Evolutionary conservation across 805 yeast species (phyloP), one percentile per base, ranked within the genome.

Genomic region (Millerozyma acaciae): DNA sequence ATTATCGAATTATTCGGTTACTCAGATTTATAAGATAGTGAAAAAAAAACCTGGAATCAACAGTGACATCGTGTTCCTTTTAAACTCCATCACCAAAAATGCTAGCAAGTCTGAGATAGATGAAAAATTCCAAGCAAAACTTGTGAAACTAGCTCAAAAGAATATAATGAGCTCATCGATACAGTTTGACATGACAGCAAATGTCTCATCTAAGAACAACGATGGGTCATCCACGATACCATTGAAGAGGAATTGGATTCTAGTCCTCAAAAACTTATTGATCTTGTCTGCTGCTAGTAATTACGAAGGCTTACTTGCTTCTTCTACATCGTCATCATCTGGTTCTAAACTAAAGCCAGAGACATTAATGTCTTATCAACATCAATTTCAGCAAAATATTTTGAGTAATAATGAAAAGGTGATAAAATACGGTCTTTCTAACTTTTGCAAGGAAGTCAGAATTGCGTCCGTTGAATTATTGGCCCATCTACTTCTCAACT

Each of bases 291-390:
- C 56, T 2, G 41, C 60, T 10, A 44, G 70, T 5, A 54, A 64
- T 43, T 65, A 66, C 40, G 70, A 65, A 39, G 45, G 45, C 24
- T 47, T 66, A 23, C 46, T 66, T 24, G 58, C 67, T 8, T 33
- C 46, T 9, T 62, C 69, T 2, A 48, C 66, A 1, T 40, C 53
- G 5, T 42, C 62, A 3, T 48, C 62, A 0, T 54, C 65, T 1
- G 62, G 66, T 5, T 53, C 68, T 3, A 66, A 64, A 41, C 37
- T 62, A 55, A 64, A 64, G 31, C 71, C 73, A 0, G 72, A 66
- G 35, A 44, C 60, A 2, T 51, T 66, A 24, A 64, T 65, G 70
- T 29, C 48, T 6, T 66, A 55, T 32, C 72, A 66, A 37, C 55
- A 63, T 37, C 61, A 50, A 34, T 64, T 51, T 40, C 73, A 67